Percentiles rank a stretch among this genome's conserved stretches.
phyloP scores from a whole-genome alignment of 73 alveolate genomes.

The Stentor coeruleus region DNA sequence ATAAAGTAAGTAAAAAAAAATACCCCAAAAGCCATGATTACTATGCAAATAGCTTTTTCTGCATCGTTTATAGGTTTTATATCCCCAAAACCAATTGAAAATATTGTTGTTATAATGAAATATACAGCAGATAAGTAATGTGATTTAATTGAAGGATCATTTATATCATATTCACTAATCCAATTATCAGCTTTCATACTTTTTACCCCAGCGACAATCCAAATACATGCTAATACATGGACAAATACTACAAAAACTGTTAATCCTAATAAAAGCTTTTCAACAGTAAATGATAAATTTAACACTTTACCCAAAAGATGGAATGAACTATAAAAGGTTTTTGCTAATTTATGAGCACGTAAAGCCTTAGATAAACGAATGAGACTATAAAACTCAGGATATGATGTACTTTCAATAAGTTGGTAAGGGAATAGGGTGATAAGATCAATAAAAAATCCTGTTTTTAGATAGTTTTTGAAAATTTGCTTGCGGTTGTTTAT shows the following conservation, averaged over 20 bases:
- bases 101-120: not conserved
- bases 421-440: not conserved
- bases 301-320: not conserved
- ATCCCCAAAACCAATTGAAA: slow-evolving; percentile 16
- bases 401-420: no score
- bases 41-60: not conserved
- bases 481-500: not conserved
- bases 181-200: not conserved
- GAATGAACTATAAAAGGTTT: no score
- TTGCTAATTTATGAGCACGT: not conserved
- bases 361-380: not conserved
- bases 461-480: no score
- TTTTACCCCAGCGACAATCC: not conserved
- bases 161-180: not conserved
- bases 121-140: not conserved
- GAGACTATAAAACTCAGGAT: not conserved
- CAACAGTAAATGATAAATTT: not conserved
- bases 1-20: not conserved
- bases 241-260: not conserved
- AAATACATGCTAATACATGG: not conserved
- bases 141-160: not conserved
- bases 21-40: not conserved
- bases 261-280: not conserved
- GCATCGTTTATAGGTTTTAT: not conserved
- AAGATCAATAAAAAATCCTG: not conserved